phyloP scores from a whole-genome alignment of 1,139 yeast genomes.

The Yamadazyma membranifaciens region DNA sequence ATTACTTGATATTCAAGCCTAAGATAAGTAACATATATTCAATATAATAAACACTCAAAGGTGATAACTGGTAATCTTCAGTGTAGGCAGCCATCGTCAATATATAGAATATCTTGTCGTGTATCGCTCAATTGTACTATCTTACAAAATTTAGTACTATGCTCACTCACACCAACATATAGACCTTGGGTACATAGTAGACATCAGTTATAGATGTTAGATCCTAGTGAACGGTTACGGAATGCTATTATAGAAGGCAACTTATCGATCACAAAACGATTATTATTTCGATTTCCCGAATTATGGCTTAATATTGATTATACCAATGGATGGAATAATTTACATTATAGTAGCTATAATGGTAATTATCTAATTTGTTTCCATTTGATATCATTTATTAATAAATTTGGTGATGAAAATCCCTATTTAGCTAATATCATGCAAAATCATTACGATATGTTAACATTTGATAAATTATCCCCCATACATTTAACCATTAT shows the following conservation, averaged over 20 bases:
- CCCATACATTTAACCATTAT: slow-evolving; percentile 75
- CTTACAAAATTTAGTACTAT: too few species aligned
- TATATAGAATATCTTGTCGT: too few species aligned
- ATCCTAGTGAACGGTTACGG: slow-evolving; percentile 69
- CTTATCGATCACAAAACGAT: slow-evolving; percentile 66
- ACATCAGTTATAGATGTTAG: slow-evolving; percentile 55
- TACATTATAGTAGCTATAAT: slow-evolving; percentile 82
- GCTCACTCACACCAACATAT: too few species aligned
- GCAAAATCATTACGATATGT: slow-evolving; percentile 26
- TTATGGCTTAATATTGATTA: slow-evolving; percentile 73
- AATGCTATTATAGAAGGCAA: slow-evolving; percentile 74
- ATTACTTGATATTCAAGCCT: too few species aligned
- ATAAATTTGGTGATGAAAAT: slow-evolving; percentile 17
- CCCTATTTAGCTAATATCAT: slow-evolving; percentile 19
- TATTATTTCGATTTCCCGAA: slow-evolving; percentile 72
- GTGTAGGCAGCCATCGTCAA: too few species aligned
- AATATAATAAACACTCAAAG: too few species aligned
- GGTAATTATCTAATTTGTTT: slow-evolving; percentile 82
- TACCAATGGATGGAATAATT: slow-evolving; percentile 80
- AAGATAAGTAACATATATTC: too few species aligned
- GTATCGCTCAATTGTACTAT: too few species aligned
- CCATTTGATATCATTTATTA: slow-evolving; percentile 41
- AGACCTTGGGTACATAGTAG: too few species aligned
- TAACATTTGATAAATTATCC: slow-evolving; percentile 66
- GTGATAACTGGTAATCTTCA: too few species aligned